Percentiles rank a stretch among this genome's conserved stretches.
phyloP scores from a whole-genome alignment of 768 basidiomycete species.

The Phanerodontia chrysosporium region DNA sequence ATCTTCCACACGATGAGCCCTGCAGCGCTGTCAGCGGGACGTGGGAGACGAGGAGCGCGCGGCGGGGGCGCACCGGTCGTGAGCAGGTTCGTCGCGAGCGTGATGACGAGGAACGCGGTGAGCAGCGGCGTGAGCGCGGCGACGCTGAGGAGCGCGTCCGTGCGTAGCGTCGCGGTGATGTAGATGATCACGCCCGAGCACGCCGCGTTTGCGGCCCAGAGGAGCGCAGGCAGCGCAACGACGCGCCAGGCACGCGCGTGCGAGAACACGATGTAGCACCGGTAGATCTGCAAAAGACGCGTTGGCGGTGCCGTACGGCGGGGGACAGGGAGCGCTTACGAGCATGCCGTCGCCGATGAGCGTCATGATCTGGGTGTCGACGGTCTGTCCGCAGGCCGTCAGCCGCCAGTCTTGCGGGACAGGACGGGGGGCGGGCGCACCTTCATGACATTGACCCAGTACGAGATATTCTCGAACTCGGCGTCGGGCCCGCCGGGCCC shows the following conservation, averaged over 20 bases:
- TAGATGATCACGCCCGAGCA: neutral
- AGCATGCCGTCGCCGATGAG: constrained; percentile 10
- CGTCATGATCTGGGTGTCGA: constrained; percentile 2
- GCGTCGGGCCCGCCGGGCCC: constrained; percentile 27
- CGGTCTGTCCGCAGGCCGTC: neutral
- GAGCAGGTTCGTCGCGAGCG: constrained; percentile 4
- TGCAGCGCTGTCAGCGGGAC: neutral
- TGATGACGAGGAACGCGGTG: constrained; percentile 2
- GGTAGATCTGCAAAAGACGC: constrained; percentile 10
- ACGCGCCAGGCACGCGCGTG: constrained; percentile 12
- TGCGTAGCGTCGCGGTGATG: neutral
- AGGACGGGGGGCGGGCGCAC: neutral
- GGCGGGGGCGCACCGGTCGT: constrained; percentile 1
- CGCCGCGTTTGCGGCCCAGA: constrained; percentile 17
- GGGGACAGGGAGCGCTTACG: neutral
- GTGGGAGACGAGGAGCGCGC: neutral
- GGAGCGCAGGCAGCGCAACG: constrained; percentile 12
- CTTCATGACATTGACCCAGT: constrained; percentile 41
- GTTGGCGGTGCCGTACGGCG: constrained; percentile 10
- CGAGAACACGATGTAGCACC: constrained; percentile 24
- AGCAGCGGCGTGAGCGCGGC: constrained; percentile 1
- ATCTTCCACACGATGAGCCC: neutral
- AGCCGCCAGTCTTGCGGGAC: no score
- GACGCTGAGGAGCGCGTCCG: neutral
- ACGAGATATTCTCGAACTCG: constrained; percentile 33